Conservation (phyloP, 2,329 filamentous ascomycete species). For the Pseudocercospora pini-densiflorae region DNA sequence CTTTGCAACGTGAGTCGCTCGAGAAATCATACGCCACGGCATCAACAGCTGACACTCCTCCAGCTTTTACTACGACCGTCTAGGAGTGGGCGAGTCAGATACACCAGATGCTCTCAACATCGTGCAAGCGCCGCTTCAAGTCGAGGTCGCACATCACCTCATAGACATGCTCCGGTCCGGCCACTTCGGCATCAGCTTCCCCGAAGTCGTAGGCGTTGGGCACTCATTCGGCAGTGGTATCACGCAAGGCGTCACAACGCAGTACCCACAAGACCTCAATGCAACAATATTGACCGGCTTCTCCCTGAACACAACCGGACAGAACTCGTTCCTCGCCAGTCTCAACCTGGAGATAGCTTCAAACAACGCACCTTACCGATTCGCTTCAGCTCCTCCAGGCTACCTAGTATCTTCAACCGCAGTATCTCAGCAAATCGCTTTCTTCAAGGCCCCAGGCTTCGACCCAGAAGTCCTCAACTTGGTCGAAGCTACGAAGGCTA, state of each 20-base stretch:
- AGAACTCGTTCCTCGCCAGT: conserved; percentile 26
- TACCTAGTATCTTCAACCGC: conserved; percentile 32
- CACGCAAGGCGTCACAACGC: conserved; percentile 36
- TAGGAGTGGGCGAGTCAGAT: conserved; percentile 44
- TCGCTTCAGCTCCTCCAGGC: conserved; percentile 31
- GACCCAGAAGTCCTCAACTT: conserved; percentile 30
- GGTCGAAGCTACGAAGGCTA: conserved; percentile 31
- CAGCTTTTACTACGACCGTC: conserved; percentile 46
- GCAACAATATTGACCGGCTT: conserved; percentile 45
- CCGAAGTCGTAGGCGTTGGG: conserved; percentile 44
- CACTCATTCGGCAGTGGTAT: conserved; percentile 44
- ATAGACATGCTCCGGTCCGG: conserved; percentile 36
- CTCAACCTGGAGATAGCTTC: conserved; percentile 34
- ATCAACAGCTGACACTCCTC: neutral
- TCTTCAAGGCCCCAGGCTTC: conserved; percentile 37
- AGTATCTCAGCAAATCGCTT: conserved; percentile 32
- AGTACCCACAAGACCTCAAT: conserved; percentile 40
- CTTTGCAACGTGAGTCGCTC: conserved; percentile 38
- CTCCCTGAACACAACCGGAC: conserved; percentile 28
- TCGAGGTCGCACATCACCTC: conserved; percentile 42
- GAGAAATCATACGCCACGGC: neutral
- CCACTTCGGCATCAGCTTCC: conserved; percentile 36
- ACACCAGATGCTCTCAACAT: conserved; percentile 44
- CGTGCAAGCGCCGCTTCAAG: conserved; percentile 44
- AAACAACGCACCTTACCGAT: conserved; percentile 33